A percentile compares a stretch with the other conserved stretches of the same genome.
phyloP scores from a whole-genome alignment of 176 grass and related monocot genomes.

The Panicum miliaceum region DNA sequence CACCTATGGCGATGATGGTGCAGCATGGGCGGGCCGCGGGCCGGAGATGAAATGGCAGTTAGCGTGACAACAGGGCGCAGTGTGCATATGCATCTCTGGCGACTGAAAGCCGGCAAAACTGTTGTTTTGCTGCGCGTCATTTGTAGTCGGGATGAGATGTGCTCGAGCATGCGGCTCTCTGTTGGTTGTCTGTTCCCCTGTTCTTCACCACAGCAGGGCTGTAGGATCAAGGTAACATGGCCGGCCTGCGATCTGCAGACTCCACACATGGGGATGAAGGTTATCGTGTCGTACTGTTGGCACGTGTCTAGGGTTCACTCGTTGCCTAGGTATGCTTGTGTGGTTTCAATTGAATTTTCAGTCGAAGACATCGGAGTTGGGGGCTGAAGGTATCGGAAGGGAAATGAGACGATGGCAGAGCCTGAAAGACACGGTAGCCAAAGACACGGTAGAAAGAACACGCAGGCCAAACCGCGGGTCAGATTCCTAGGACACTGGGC shows the following conservation, averaged over 20 bases:
- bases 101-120: background rate
- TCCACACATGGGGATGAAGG: background rate
- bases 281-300: background rate
- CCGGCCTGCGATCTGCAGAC: background rate
- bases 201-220: background rate
- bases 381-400: too few species aligned
- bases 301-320: background rate
- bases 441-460: background rate
- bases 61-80: background rate
- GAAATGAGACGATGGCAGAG: background rate
- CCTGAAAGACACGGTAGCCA: too few species aligned
- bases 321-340: background rate
- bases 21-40: too few species aligned
- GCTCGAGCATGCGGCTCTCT: slow-evolving; percentile 25
- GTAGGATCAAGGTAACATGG: slow-evolving; percentile 17
- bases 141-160: background rate
- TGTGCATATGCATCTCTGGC: slow-evolving; percentile 3
- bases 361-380: too few species aligned
- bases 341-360: too few species aligned
- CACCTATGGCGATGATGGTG: background rate
- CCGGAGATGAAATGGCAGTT: background rate
- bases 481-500: background rate
- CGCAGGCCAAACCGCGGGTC: background rate
- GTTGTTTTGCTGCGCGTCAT: slow-evolving; percentile 24
- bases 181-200: slow-evolving; percentile 1